Evolutionary conservation across 2,329 filamentous ascomycete genomes (phyloP).

Genomic region (Trichophyton verrucosum): DNA sequence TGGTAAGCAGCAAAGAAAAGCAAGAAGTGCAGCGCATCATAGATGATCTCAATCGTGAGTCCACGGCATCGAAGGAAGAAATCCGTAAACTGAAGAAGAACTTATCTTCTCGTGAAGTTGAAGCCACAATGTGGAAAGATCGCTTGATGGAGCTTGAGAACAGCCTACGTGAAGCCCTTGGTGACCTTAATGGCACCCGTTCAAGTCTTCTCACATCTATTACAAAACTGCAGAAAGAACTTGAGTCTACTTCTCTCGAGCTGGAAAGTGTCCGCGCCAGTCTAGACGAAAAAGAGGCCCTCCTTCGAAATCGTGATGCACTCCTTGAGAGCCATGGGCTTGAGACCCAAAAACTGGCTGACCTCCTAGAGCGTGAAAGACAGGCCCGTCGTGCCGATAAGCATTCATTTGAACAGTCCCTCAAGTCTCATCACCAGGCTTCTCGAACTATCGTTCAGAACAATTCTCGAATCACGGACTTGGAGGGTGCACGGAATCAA

Average conservation of each 20-base stretch:
- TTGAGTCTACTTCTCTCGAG: conserved; percentile 71
- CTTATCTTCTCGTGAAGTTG: conserved; percentile 70
- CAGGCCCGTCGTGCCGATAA: conserved; percentile 74
- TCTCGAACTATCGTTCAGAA: conserved; percentile 75
- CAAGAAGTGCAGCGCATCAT: conserved; percentile 89
- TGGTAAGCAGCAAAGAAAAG: conserved; percentile 78
- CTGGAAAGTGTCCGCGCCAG: conserved; percentile 66
- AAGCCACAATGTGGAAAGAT: conserved; percentile 84
- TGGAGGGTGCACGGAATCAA: conserved; percentile 65
- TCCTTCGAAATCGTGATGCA: conserved; percentile 78
- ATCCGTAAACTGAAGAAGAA: conserved; percentile 68
- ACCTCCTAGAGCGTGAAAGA: conserved; percentile 84
- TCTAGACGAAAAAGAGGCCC: conserved; percentile 76
- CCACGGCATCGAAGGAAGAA: conserved; percentile 73
- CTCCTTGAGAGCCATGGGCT: conserved; percentile 80
- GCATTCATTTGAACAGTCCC: conserved; percentile 73
- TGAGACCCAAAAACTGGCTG: conserved; percentile 70
- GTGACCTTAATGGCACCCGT: conserved; percentile 74
- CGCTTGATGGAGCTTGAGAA: conserved; percentile 80
- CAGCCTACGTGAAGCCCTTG: conserved; percentile 73
- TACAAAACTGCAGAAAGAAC: conserved; percentile 72
- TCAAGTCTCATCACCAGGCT: conserved; percentile 77
- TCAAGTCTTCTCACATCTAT: conserved; percentile 79
- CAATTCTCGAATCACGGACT: conserved; percentile 70
- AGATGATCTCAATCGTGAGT: conserved; percentile 81